Conservation (phyloP, 2,329 filamentous ascomycete species). For the Furcasterigmium furcatum region DNA sequence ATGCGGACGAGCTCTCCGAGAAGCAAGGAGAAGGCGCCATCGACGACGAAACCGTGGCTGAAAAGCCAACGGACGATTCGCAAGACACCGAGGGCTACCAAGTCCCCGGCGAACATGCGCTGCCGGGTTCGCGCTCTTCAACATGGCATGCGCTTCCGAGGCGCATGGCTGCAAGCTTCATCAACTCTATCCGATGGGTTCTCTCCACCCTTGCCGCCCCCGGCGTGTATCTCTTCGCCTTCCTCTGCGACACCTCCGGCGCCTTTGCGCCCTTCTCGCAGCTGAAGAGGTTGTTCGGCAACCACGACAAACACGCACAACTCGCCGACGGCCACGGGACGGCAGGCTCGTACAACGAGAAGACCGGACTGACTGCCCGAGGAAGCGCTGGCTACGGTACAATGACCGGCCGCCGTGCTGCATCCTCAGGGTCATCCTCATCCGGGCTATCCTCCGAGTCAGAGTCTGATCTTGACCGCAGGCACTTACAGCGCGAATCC, state of each 20-base stretch:
- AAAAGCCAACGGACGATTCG: constrained; percentile 7
- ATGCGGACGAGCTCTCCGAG: constrained; percentile 19
- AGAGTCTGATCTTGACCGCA: constrained; percentile 53
- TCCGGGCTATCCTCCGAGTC: constrained; percentile 70
- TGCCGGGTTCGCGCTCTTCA: constrained; percentile 26
- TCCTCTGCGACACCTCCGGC: constrained; percentile 78
- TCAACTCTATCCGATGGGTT: constrained; percentile 75
- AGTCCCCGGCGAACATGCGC: constrained; percentile 15
- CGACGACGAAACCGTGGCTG: constrained; percentile 23
- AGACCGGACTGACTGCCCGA: constrained; percentile 11
- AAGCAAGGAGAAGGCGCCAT: constrained; percentile 17
- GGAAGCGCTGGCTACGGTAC: constrained; percentile 10
- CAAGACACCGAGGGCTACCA: not conserved
- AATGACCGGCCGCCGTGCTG: constrained; percentile 9
- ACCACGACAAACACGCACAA: constrained; percentile 41
- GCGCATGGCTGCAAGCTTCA: constrained; percentile 67
- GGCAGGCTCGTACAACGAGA: constrained; percentile 23
- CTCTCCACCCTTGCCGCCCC: constrained; percentile 76
- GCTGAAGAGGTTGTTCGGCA: constrained; percentile 60
- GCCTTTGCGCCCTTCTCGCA: constrained; percentile 76
- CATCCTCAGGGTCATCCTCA: constrained; percentile 50
- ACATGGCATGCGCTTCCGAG: constrained; percentile 60
- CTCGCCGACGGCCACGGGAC: constrained; percentile 35
- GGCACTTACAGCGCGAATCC: constrained; percentile 22
- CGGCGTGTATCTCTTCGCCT: constrained; percentile 77